phyloP scores from a whole-genome alignment of 495 filamentous ascomycete species.

The Pyrenula massariospora region DNA sequence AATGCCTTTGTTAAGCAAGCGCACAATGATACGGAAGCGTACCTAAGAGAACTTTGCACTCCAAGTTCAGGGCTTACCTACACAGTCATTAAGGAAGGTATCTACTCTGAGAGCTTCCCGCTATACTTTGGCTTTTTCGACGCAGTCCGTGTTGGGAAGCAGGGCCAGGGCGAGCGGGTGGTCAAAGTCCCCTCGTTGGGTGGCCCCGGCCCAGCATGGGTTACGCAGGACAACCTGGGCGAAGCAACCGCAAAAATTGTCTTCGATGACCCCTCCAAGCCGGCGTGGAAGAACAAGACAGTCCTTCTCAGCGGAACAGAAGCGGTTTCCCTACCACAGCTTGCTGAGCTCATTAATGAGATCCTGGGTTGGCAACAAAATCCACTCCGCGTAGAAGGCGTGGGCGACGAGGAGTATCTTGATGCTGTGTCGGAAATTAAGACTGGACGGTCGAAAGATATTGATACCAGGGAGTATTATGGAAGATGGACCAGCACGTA shows the following conservation, averaged over 20 bases:
- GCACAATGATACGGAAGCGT: constrained; percentile 50
- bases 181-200: constrained; percentile 40
- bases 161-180: constrained; percentile 14
- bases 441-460: constrained; percentile 9
- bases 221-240: constrained; percentile 36
- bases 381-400: constrained; percentile 19
- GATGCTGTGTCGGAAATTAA: constrained; percentile 13
- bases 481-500: constrained; percentile 26
- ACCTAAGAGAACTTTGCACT: constrained; percentile 27
- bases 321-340: constrained; percentile 25
- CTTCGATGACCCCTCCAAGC: constrained; percentile 10
- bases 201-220: constrained; percentile 38
- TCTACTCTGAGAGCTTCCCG: constrained; percentile 58
- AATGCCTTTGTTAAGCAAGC: constrained; percentile 55
- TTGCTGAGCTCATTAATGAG: constrained; percentile 21
- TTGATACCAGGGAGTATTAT: constrained; percentile 15
- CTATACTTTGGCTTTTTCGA: constrained; percentile 57
- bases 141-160: constrained; percentile 1
- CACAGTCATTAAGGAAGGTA: constrained; percentile 47
- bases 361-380: constrained; percentile 15
- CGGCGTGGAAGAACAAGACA: constrained; percentile 13
- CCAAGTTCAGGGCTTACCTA: constrained; percentile 18
- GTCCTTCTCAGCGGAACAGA: constrained; percentile 28
- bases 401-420: constrained; percentile 28
- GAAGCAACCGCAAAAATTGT: constrained; percentile 34